A percentile compares a stretch with the other conserved stretches of the same genome.
These are phyloP conservation scores for Omphalotus guepiniiformis DNA, from an alignment of 768 basidiomycete genomes.

Conservation along the genomic window DNA sequence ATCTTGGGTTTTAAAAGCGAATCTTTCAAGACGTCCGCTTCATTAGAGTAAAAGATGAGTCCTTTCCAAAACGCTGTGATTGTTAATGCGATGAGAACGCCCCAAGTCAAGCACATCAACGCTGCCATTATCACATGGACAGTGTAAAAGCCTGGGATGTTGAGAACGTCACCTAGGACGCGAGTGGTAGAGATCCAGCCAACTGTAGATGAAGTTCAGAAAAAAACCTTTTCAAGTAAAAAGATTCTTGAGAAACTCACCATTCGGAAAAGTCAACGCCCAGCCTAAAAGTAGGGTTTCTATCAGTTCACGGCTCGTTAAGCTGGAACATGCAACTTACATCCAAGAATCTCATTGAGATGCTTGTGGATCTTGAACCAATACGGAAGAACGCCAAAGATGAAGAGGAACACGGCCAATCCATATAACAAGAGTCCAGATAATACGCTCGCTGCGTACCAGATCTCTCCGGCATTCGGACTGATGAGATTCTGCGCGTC, in stretches of 20 bases:
- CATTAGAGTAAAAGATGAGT: slow-evolving; percentile 37
- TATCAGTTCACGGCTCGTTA: too few species aligned
- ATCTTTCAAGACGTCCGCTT: slow-evolving; percentile 40
- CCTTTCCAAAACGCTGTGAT: slow-evolving; percentile 37
- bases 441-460: slow-evolving; percentile 39
- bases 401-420: slow-evolving; percentile 43
- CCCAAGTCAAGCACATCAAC: slow-evolving; percentile 37
- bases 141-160: slow-evolving; percentile 32
- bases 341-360: slow-evolving; percentile 42
- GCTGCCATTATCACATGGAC: slow-evolving; percentile 37
- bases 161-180: slow-evolving; percentile 37
- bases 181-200: slow-evolving; percentile 43
- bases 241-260: slow-evolving; percentile 22
- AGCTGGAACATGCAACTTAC: slow-evolving; percentile 20
- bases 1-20: too few species aligned
- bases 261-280: slow-evolving; percentile 45
- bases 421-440: slow-evolving; percentile 38
- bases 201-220: slow-evolving; percentile 17
- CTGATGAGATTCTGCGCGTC: slow-evolving; percentile 31
- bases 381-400: slow-evolving; percentile 40
- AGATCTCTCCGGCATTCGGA: slow-evolving; percentile 37
- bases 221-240: not conserved
- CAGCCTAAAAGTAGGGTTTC: slow-evolving; percentile 25
- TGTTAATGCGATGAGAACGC: slow-evolving; percentile 37
- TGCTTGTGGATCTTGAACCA: slow-evolving; percentile 47